Base-by-base conservation (phyloP, 495 filamentous ascomycete genomes). In the Schizothecium vesticola region DNA sequence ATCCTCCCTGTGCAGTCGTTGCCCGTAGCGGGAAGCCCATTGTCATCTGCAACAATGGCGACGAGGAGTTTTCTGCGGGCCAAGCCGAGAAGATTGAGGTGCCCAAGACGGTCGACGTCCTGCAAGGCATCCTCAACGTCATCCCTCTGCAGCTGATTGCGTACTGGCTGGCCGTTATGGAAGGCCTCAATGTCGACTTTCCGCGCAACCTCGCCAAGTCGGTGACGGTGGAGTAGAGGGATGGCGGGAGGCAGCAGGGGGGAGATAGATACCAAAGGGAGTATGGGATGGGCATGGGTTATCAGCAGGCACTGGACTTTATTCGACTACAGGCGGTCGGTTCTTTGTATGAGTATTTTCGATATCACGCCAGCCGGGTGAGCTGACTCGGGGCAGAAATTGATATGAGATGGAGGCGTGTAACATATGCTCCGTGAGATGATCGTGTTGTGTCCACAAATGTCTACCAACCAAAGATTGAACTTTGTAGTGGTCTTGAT, bases 131-230 rank as follows among this genome's bases (percentile, higher is more conserved):
- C 73, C 85, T 98, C 66, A 99, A 98, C 78, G 96, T 99, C 72
- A 97, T 99, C 76, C 95, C 95, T 16, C 86, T 99, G 72, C 95
- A 99, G 83, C 85, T 99, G 70, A 96, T 99, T 79, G 91, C 95
- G 25, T 99, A 99, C 84, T 98, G 96, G 96, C 88, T 99, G 66
- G 95, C 95, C 57, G 94, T 99, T 65, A 90, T 87, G 71, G 95
- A 97, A 82, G 95, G 95, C 56, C 84, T 97, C 67, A 97, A 98
- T 75, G 94, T 97, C 64, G 94, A 97, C 77, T 97, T 97, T 86
- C 96, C 95, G 43, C 88, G 95, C 71, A 99, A 99, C 82, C 82
- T 99, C 77, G 95, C 95, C 76, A 99, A 99, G 88, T 97, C 94
- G 67, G 95, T 99, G 64, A 99, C 95, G 57, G 95, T 99, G 65